Evolutionary conservation across 495 filamentous ascomycete genomes (phyloP), one percentile per base, ranked within the genome.

Genomic region (Umbilicaria muhlenbergii): DNA sequence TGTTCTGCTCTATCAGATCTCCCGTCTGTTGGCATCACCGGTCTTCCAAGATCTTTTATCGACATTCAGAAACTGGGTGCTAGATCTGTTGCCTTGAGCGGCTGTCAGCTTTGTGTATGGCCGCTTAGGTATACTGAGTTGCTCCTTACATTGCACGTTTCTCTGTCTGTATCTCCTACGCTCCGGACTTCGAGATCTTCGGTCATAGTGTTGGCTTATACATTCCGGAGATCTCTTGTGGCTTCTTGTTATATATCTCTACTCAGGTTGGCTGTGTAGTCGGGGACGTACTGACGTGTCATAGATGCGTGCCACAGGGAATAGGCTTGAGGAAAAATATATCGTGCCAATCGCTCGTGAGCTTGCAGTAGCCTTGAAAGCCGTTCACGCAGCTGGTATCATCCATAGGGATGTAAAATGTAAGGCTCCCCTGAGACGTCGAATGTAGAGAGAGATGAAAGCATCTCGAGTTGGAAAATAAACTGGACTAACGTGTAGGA

Each of bases 351-450:
- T 96, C 47, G 70, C 93, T 31, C 75, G 89, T 32, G 89, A 98
- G 56, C 76, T 93, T 5, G 79, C 86, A 16, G 73, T 85, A 48
- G 89, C 83, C 6, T 68, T 95, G 32, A 78, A 78, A 48, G 89
- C 80, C 56, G 81, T 95, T 35, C 89, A 98, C 56, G 78, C 86
- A 44, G 82, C 85, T 38, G 86, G 83, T 12, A 88, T 98, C 54
- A 88, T 98, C 47, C 91, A 98, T 62, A 76, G 91, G 51, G 91
- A 98, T 66, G 78, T 98, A 53, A 98, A 98, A 68, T 82, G 87
- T 81, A 61, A 43, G 33, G 12, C 2, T 19, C 6, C 24, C 15
- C 15, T 16, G 17, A 24, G 6, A 11, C 21, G 24, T 28, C 24
- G 4, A 8, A 28, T 32, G 32, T 24, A 24, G 13, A 21, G 15